Evolutionary conservation across 306 rosid genomes (phyloP).

Genomic region (Heteromeles arbutifolia): DNA sequence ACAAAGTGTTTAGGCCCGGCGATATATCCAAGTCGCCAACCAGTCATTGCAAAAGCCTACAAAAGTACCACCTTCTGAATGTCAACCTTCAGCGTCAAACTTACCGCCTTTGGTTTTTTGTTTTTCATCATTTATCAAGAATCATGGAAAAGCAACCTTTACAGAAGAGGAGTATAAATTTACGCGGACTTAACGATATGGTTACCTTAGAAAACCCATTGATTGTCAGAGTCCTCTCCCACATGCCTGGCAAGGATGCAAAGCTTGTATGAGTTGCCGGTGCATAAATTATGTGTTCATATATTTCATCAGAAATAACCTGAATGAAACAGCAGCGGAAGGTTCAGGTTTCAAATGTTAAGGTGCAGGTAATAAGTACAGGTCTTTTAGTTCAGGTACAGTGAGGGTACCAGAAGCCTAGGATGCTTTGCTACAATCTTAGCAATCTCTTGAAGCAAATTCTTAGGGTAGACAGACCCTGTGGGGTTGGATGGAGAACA

Average conservation of each 20-base stretch:
- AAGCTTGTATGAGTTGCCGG: slow-evolving; percentile 95
- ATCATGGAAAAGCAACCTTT: not conserved
- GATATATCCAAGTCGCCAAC: slow-evolving; percentile 95
- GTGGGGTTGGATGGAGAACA: slow-evolving; percentile 98
- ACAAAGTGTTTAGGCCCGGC: slow-evolving; percentile 95
- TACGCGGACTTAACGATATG: not conserved
- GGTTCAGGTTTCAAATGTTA: slow-evolving; percentile 12
- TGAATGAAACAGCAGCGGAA: slow-evolving; percentile 26
- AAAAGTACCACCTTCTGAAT: slow-evolving; percentile 20
- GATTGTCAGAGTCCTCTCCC: slow-evolving; percentile 88
- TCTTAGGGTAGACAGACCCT: slow-evolving; percentile 90
- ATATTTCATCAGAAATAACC: slow-evolving; percentile 88
- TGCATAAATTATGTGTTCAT: slow-evolving; percentile 88
- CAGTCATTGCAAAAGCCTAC: slow-evolving; percentile 98
- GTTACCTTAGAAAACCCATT: slow-evolving; percentile 94
- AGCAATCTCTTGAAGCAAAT: slow-evolving; percentile 78
- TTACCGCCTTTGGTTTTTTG: not conserved
- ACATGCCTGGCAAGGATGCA: slow-evolving; percentile 96
- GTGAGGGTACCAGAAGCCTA: slow-evolving; percentile 75
- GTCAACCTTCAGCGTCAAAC: slow-evolving; percentile 16
- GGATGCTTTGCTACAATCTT: slow-evolving; percentile 85
- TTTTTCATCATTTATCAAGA: not conserved
- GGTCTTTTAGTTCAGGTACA: slow-evolving; percentile 1
- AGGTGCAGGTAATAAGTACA: slow-evolving; percentile 5
- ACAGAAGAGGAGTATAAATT: not conserved